Evolutionary conservation across 1,284 basidiomycete species (phyloP), one percentile per base, ranked within the genome.

Genomic region (Pseudozyma hubeiensis): DNA sequence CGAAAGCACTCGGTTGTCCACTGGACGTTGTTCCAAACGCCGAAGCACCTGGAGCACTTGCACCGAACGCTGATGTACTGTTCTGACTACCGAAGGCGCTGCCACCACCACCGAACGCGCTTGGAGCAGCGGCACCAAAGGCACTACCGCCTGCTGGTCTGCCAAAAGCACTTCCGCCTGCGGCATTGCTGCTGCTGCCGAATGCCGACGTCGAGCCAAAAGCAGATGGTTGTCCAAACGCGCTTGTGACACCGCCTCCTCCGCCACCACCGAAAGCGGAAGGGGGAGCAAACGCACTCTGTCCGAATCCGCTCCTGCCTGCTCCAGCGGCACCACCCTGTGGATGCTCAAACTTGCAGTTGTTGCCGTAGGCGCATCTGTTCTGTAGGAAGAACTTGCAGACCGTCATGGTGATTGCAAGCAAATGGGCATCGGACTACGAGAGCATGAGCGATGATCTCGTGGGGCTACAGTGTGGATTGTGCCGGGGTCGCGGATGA

Each of bases 311-410:
- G 44, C 54, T 51, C 7, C 62, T n/a, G 1, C 50, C 54, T n/a
- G 53, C 37, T 34, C 54, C 46, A 40, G 6, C n/a, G 16, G 56
- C 56, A n/a, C 70, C 70, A 29, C 49, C 53, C 43, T 70, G 67
- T 5, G 67, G 67, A 44, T 75, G 72, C 40, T 75, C 73, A 35
- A 75, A 75, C 53, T 75, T 75, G 68, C 73, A 75, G 39, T 75
- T 75, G 68, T 75, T 68, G 41, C 73, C 73, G 59, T 71, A 75
- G 2, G 73, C 73, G 53, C 73, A 75, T 46, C 73, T 16, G 51
- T 67, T 64, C 53, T 75, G 73, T 4, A 67, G 61, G 55, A 75
- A 75, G 64, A 71, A 75, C 55, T 65, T 75, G 68, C 73, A 75
- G n/a, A 75, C 68, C 14, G 67, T 65, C 73, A 75, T 75, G 24